Percentiles rank a stretch among this genome's conserved stretches.
Conservation (phyloP, 257 asterid species). For the Solanum rostratum region DNA sequence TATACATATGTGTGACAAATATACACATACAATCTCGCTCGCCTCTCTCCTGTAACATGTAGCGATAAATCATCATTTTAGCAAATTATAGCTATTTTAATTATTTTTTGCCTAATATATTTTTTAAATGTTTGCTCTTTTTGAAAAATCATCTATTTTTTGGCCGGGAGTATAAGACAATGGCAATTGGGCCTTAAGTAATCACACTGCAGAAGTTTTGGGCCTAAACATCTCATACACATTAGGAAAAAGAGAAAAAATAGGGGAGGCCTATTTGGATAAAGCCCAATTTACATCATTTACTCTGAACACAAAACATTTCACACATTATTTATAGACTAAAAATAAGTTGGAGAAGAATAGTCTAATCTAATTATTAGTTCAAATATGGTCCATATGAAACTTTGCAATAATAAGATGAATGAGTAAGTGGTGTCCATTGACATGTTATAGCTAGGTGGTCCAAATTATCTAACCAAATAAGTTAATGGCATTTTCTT, state of each 20-base stretch:
- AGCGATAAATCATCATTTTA: too few species aligned
- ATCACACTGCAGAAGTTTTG: background rate
- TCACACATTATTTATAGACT: background rate
- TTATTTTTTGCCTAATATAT: too few species aligned
- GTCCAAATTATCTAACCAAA: constrained; percentile 3
- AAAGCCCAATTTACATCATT: background rate
- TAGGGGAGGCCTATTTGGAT: background rate
- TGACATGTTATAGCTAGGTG: background rate
- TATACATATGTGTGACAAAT: too few species aligned
- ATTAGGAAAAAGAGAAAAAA: background rate
- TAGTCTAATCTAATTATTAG: background rate
- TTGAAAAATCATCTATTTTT: too few species aligned
- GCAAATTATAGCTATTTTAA: too few species aligned
- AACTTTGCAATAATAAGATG: background rate
- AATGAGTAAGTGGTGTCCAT: background rate
- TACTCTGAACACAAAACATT: background rate
- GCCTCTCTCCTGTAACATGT: too few species aligned
- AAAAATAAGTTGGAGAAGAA: background rate
- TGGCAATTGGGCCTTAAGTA: background rate
- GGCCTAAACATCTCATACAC: background rate
- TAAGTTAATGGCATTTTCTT: background rate
- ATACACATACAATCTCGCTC: too few species aligned
- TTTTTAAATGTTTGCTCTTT: too few species aligned
- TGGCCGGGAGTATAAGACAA: too few species aligned
- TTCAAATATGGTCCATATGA: background rate